Conservation (phyloP, 371 early-diverging fungal genomes). For the Mucor lusitanicus region DNA sequence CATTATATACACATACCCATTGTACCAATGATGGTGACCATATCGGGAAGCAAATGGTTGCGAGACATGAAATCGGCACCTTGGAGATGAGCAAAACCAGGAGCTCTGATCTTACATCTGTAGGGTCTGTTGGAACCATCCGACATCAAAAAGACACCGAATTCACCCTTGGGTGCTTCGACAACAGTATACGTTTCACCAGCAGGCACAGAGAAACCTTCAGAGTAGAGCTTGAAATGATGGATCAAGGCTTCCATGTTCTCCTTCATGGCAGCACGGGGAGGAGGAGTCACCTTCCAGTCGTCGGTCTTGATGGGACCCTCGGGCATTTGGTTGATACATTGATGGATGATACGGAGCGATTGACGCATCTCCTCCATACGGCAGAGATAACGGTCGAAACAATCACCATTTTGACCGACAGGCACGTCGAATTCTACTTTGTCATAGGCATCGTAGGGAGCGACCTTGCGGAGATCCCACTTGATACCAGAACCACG, state of each 20-base stretch:
- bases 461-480: slow-evolving; percentile 93
- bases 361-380: slow-evolving; percentile 99
- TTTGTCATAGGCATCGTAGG: slow-evolving; percentile 95
- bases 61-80: slow-evolving; percentile 89
- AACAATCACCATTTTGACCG: slow-evolving; percentile 95
- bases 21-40: slow-evolving; percentile 90
- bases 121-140: slow-evolving; percentile 94
- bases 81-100: slow-evolving; percentile 94
- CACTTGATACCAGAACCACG: slow-evolving; percentile 93
- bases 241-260: slow-evolving; percentile 98
- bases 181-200: slow-evolving; percentile 97
- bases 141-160: slow-evolving; percentile 88
- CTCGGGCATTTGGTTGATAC: slow-evolving; percentile 93
- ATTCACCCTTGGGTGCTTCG: slow-evolving; percentile 98
- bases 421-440: slow-evolving; percentile 97
- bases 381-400: slow-evolving; percentile 94
- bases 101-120: slow-evolving; percentile 97
- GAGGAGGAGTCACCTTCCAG: slow-evolving; percentile 92
- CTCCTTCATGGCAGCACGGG: slow-evolving; percentile 95
- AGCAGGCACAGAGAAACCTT: slow-evolving; percentile 95
- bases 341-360: slow-evolving; percentile 93
- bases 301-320: slow-evolving; percentile 96
- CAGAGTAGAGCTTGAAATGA: slow-evolving; percentile 97
- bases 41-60: slow-evolving; percentile 93
- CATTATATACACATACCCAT: slow-evolving; percentile 32